Evolutionary conservation across 768 basidiomycete species (phyloP).

Genomic region (Candolleomyces aberdarensis): DNA sequence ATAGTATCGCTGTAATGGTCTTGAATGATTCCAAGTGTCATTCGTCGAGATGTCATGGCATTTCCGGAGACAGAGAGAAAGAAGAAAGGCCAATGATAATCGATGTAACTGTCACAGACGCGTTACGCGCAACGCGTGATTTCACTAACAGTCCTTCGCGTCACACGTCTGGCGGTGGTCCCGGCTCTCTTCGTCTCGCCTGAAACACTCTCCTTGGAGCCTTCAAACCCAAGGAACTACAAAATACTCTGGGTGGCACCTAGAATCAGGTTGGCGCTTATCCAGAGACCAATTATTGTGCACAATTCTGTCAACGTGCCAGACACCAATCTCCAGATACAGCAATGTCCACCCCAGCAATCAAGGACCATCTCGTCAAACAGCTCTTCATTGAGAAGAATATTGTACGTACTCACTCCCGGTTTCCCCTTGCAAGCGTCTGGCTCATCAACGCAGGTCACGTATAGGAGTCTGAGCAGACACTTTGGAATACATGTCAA

Average conservation of each 20-base stretch:
- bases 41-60: not conserved
- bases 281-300: too few species aligned
- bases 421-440: not conserved
- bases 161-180: not conserved
- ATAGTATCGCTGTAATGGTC: too few species aligned
- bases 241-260: not conserved
- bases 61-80: not conserved
- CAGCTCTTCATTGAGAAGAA: conserved; percentile 49
- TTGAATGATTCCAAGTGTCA: too few species aligned
- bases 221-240: too few species aligned
- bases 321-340: too few species aligned
- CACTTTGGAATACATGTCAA: conserved; percentile 72
- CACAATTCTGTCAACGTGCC: too few species aligned
- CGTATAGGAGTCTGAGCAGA: conserved; percentile 74
- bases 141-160: not conserved
- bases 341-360: conserved; percentile 39
- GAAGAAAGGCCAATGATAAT: not conserved
- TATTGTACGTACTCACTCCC: conserved; percentile 28
- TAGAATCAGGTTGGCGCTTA: too few species aligned
- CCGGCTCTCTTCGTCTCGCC: not conserved
- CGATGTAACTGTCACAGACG: not conserved
- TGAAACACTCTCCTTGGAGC: too few species aligned
- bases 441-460: conserved; percentile 50
- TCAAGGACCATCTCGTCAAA: conserved; percentile 48
- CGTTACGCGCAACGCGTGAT: conserved; percentile 1